These are phyloP conservation scores for Pterocarpus macrocarpus DNA, from an alignment of 306 rosid species.

Conservation along the genomic window DNA sequence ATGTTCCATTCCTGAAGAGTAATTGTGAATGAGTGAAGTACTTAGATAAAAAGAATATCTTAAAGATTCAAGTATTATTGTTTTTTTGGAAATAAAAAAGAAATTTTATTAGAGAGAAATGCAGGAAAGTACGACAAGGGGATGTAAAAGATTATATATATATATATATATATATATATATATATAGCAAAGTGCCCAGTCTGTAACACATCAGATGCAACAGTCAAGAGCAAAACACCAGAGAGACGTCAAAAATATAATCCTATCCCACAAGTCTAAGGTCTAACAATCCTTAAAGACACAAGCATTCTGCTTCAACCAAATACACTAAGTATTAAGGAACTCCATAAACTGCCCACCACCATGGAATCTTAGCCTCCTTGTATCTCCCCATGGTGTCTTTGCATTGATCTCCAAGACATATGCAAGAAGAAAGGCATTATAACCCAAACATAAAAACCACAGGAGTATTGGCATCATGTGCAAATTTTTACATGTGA, in stretches of 20 bases:
- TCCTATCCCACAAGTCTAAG: background rate
- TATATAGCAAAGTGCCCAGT: conserved; percentile 12
- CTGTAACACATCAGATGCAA: conserved; percentile 32
- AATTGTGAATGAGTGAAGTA: conserved; percentile 13
- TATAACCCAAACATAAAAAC: conserved; percentile 10
- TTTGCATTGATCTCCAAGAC: conserved; percentile 7
- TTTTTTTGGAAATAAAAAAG: background rate
- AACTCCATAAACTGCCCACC: conserved; percentile 32
- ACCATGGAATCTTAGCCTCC: background rate
- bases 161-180: background rate
- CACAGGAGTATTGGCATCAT: conserved; percentile 14
- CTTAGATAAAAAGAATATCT: conserved; percentile 34
- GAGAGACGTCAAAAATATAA: conserved; percentile 6
- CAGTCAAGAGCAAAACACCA: background rate
- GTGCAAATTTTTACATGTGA: conserved; percentile 12
- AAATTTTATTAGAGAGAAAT: conserved; percentile 11
- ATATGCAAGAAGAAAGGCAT: conserved; percentile 37
- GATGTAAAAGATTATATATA: conserved; percentile 27
- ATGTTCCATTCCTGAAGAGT: conserved; percentile 23
- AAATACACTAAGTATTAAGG: background rate
- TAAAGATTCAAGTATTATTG: conserved; percentile 16
- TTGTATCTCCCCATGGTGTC: conserved; percentile 18
- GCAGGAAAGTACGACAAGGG: conserved; percentile 6
- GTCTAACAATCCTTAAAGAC: conserved; percentile 12
- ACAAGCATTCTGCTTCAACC: conserved; percentile 23